Evolutionary conservation across 2,329 filamentous ascomycete genomes (phyloP).

Genomic region (Nemania abortiva): DNA sequence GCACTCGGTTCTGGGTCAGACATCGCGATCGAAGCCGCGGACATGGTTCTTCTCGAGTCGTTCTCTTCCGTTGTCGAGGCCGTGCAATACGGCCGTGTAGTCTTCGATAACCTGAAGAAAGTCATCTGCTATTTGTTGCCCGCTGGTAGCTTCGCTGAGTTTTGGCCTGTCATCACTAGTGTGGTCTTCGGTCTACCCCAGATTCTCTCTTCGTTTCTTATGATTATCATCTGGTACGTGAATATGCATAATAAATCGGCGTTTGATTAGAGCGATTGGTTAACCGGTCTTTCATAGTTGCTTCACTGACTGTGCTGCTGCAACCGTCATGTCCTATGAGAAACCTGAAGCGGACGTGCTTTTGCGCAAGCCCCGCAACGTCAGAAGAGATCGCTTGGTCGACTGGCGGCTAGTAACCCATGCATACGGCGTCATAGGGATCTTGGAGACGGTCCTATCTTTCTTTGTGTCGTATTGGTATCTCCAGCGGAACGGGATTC

Average conservation of each 20-base stretch:
- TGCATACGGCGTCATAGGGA: constrained; percentile 77
- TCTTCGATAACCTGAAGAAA: constrained; percentile 86
- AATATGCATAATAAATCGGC: background rate
- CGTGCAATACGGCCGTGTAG: constrained; percentile 77
- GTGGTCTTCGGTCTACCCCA: constrained; percentile 79
- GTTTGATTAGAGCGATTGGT: background rate
- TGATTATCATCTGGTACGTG: constrained; percentile 72
- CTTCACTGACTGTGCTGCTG: constrained; percentile 81
- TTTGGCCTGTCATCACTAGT: constrained; percentile 81
- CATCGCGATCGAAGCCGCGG: constrained; percentile 79
- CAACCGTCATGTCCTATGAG: constrained; percentile 81
- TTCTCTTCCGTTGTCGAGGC: constrained; percentile 80
- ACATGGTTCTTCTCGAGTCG: constrained; percentile 83
- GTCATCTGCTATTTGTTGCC: constrained; percentile 80
- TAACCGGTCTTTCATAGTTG: constrained; percentile 58
- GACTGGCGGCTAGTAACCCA: constrained; percentile 79
- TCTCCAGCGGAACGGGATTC: constrained; percentile 70
- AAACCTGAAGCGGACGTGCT: constrained; percentile 81
- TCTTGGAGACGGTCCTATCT: constrained; percentile 70
- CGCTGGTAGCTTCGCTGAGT: constrained; percentile 79
- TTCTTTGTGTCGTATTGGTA: constrained; percentile 78
- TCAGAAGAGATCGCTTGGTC: constrained; percentile 77
- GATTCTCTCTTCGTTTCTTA: constrained; percentile 78
- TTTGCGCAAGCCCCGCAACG: constrained; percentile 74
- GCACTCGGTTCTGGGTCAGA: constrained; percentile 85